Base-by-base conservation (phyloP, 2,329 filamentous ascomycete species). In the Pseudogymnoascus sp. region DNA sequence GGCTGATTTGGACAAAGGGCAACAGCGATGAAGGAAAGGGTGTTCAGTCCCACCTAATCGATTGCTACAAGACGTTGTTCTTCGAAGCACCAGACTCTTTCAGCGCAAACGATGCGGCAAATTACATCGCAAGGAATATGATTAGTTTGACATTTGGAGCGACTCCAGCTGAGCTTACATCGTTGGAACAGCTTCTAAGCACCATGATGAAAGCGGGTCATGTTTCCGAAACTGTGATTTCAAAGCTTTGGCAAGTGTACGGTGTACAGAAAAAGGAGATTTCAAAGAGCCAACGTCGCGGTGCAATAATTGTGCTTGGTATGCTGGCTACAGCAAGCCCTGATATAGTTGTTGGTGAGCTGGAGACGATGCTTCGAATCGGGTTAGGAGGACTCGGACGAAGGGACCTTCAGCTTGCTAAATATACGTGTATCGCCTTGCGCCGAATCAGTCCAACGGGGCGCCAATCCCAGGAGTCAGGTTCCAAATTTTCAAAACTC, bases 21-120 rank as follows among this genome's bases (percentile, higher is more conserved):
- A 99, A 97, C 77, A 97, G 92, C 71, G 95, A 99, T 71, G 96
- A 99, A 80, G 95, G 96, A 71, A 99, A 97, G 78, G 95, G 95
- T 63, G 93, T 99, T 1, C 96, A 99, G 74, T 90, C 90, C 1
- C 95, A 99, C 76, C 82, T 99, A 31, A 96, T 99, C 68, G 95
- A 99, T 69, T 96, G 91, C 75, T 99, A 99, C 79, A 95, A 90
- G 73, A 87, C 91, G 19, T 84, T 99, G 0, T 99, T 97, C 77
- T 99, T 99, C 71, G 91, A 96, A 72, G 93, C 96, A 0, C 95
- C 95, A 0, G 91, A 92, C 65, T 87, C 87, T 4, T 97, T 96
- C 77, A 91, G 83, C 64, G 80, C 87, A 31, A 97, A 97, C 69
- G 93, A 97, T 72, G 87, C 93, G 2, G 93, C 95, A 59, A 97